phyloP scores from a whole-genome alignment of 208 protist genomes.

The Leishmania lainsoni region DNA sequence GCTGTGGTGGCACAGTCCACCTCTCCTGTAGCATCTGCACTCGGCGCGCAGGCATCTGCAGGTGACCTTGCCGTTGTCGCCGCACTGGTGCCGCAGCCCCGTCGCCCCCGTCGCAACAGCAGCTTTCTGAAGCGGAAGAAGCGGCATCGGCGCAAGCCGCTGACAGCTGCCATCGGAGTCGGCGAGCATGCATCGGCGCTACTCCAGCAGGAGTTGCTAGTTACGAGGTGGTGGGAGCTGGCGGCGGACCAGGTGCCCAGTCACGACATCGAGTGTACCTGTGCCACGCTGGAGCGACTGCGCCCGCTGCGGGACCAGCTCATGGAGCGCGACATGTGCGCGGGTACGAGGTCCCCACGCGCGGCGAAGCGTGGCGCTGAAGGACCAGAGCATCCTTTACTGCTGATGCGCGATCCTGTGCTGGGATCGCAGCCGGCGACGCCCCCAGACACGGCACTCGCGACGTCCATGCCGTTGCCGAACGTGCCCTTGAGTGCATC shows the following conservation, averaged over 20 bases:
- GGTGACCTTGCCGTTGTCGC: neutral
- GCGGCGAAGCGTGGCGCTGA: neutral
- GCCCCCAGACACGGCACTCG: neutral
- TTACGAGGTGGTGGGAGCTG: conserved; percentile 38
- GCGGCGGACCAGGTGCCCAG: conserved; percentile 38
- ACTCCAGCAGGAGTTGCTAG: conserved; percentile 39
- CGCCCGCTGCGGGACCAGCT: conserved; percentile 37
- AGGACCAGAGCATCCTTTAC: neutral
- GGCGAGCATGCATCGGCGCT: conserved; percentile 43
- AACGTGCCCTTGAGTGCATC: neutral
- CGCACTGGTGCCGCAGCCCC: neutral
- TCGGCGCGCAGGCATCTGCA: neutral
- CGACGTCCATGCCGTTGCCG: neutral
- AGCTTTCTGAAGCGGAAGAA: neutral
- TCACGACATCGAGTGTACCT: conserved; percentile 47
- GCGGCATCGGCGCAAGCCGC: conserved; percentile 16
- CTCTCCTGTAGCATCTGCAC: neutral
- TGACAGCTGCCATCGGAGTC: conserved; percentile 53
- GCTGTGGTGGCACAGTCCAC: neutral
- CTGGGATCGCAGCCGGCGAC: too few relatives aligned
- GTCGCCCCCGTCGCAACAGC: neutral
- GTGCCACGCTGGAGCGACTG: conserved; percentile 42
- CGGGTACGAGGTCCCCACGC: neutral
- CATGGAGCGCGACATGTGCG: conserved; percentile 34
- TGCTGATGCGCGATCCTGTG: neutral